A percentile compares a stretch with the other conserved stretches of the same genome.
Evolutionary conservation across 805 yeast genomes (phyloP).

Genomic region (Yamadazyma nakazawae): DNA sequence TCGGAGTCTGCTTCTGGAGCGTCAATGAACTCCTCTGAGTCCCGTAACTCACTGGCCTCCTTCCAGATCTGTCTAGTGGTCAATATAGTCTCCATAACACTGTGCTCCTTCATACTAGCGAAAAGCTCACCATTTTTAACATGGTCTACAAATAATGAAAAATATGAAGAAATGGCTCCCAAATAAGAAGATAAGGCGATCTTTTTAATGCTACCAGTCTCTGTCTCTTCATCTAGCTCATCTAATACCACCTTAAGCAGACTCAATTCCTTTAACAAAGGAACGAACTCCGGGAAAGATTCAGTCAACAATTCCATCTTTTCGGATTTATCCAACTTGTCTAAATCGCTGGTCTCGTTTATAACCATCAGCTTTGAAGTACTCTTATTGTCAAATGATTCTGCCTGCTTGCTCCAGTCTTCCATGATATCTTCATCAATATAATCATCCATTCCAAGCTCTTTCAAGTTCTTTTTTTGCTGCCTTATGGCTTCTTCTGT

Average conservation of each 20-base stretch:
- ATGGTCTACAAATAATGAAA: constrained; percentile 66
- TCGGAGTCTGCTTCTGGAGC: constrained; percentile 3
- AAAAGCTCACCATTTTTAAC: constrained; percentile 53
- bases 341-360: constrained; percentile 31
- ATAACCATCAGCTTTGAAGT: constrained; percentile 23
- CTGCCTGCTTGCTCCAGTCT: constrained; percentile 68
- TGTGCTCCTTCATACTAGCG: constrained; percentile 70
- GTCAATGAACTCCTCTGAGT: constrained; percentile 6
- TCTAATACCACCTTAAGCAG: constrained; percentile 18
- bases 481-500: constrained; percentile 86
- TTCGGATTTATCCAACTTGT: constrained; percentile 48
- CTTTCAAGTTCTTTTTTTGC: constrained; percentile 71
- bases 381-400: constrained; percentile 36
- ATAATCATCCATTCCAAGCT: constrained; percentile 59
- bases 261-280: constrained; percentile 62
- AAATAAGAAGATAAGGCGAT: constrained; percentile 76
- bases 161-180: constrained; percentile 74
- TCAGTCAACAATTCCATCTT: constrained; percentile 52
- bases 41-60: constrained; percentile 60
- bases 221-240: constrained; percentile 21
- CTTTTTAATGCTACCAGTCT: constrained; percentile 48
- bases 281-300: constrained; percentile 80
- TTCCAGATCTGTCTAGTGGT: constrained; percentile 87
- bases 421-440: constrained; percentile 72
- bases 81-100: constrained; percentile 83